Evolutionary conservation across 2,329 filamentous ascomycete genomes (phyloP).

Genomic region (Fusarium multiceps): DNA sequence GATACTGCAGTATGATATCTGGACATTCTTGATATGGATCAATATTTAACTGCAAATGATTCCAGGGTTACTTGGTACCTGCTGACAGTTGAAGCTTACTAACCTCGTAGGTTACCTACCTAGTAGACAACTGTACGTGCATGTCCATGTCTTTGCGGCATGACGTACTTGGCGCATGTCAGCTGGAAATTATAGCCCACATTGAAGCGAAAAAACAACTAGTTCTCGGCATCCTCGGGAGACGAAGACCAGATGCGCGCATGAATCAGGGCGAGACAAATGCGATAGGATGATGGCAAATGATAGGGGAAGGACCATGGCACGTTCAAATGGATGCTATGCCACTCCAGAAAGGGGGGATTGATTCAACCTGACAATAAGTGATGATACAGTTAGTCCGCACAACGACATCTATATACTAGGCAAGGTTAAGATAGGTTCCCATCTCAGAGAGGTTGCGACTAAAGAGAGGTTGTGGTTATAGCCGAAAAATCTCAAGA

Average conservation of each 20-base stretch:
- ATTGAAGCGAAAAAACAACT: slow-evolving; percentile 18
- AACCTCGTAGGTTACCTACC: background rate
- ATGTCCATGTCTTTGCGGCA: slow-evolving; percentile 14
- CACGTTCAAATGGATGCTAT: slow-evolving; percentile 5
- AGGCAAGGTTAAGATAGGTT: background rate
- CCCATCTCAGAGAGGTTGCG: background rate
- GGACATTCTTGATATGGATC: background rate
- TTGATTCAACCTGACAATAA: background rate
- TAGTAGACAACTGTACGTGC: too few species aligned
- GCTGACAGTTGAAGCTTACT: background rate
- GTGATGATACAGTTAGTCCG: background rate
- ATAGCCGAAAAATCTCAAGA: background rate
- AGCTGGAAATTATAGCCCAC: slow-evolving; percentile 1
- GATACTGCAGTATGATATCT: background rate
- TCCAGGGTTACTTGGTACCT: background rate
- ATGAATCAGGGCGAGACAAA: background rate
- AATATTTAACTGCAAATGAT: background rate
- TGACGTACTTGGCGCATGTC: slow-evolving; percentile 29
- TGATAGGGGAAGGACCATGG: background rate
- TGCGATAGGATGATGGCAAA: background rate
- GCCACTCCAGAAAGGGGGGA: background rate
- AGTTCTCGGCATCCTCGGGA: slow-evolving; percentile 25
- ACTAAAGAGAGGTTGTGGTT: background rate
- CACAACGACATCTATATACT: background rate
- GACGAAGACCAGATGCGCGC: background rate